These are phyloP conservation scores for Aureobasidium sp. DNA, from an alignment of 2,329 filamentous ascomycete genomes.

Conservation along the genomic window DNA sequence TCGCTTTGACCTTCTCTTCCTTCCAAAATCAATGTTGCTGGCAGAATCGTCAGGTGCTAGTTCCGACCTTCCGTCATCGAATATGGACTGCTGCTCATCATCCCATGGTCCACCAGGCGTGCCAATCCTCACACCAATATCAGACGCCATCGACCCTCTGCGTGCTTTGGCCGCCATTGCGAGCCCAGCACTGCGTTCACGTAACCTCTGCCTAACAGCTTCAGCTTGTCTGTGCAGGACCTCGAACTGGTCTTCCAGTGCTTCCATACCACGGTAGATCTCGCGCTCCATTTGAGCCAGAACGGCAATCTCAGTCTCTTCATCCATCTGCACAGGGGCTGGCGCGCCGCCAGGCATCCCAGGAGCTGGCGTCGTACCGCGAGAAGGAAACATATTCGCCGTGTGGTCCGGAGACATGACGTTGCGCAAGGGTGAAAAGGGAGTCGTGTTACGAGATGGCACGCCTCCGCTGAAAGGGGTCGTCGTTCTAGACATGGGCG, in stretches of 20 bases:
- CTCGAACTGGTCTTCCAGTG: constrained; percentile 89
- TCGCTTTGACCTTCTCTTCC: constrained; percentile 56
- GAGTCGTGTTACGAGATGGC: constrained; percentile 44
- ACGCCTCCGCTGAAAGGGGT: constrained; percentile 49
- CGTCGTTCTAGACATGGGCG: constrained; percentile 39
- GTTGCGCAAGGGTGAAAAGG: constrained; percentile 32
- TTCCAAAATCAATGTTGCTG: constrained; percentile 71
- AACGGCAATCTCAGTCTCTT: constrained; percentile 86
- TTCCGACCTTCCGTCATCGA: constrained; percentile 38
- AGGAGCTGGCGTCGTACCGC: constrained; percentile 26
- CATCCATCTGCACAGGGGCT: constrained; percentile 76
- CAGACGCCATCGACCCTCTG: constrained; percentile 48
- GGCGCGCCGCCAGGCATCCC: constrained; percentile 33
- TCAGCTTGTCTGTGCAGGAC: constrained; percentile 81
- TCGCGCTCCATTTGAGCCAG: constrained; percentile 88
- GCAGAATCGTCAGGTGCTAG: constrained; percentile 73
- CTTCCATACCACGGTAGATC: constrained; percentile 91
- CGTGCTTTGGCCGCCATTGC: constrained; percentile 55
- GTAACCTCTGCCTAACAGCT: constrained; percentile 66
- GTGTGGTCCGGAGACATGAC: constrained; percentile 20
- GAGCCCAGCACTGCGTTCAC: constrained; percentile 76
- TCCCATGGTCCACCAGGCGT: constrained; percentile 34
- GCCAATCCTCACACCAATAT: constrained; percentile 36
- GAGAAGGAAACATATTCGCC: constrained; percentile 27
- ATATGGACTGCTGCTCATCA: constrained; percentile 23